Evolutionary conservation across 805 yeast genomes (phyloP), one percentile per base, ranked within the genome.

Genomic region (Alloascoidea hylecoeti): DNA sequence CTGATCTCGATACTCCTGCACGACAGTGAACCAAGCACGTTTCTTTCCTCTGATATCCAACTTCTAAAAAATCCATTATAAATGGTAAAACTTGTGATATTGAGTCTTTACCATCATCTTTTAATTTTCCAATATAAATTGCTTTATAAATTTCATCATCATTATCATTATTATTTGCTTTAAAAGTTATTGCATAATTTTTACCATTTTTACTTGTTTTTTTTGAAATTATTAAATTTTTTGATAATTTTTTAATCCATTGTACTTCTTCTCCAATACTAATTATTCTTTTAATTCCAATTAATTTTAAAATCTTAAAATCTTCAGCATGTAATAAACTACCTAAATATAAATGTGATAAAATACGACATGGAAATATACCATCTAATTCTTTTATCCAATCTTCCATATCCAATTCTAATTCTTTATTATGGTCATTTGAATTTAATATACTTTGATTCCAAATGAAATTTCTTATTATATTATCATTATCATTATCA

Each of bases 1-100:
- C 94, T 5, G 86, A 78, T 42, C 94, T 57, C 0, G 86, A 78
- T 5, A 82, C 94, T 1, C 94, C 94, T 36, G 81, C 94, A 52
- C 85, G 76, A 47, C 94, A 82, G 53, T 82, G 94, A 6, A 82
- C 79, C 42, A 82, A 56, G 1, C 70, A 68, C 39, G 64, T 16
- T 3, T 68, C 68, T 19, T 52, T 53, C 1, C 44, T 42, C 5
- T 48, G 38, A 42, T 61, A 55, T 18, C 66, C 63, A 16, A 57
- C 60, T 33, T 78, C 75, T 36, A 81, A 75, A 46, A 72, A 78
- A 1, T 65, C 56, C 28, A 81, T 56, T 3, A 78, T 70, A 19
- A 64, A 66, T n/a, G 73, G 70, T 34, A 80, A 58, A 2, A 78
- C 70, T 23, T 59, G 56, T 0, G 78, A 64, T 35, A 81, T 55